Percentiles rank a stretch among this genome's conserved stretches.
Evolutionary conservation across 805 yeast genomes (phyloP).

Genomic region (Lachancea fermentati): DNA sequence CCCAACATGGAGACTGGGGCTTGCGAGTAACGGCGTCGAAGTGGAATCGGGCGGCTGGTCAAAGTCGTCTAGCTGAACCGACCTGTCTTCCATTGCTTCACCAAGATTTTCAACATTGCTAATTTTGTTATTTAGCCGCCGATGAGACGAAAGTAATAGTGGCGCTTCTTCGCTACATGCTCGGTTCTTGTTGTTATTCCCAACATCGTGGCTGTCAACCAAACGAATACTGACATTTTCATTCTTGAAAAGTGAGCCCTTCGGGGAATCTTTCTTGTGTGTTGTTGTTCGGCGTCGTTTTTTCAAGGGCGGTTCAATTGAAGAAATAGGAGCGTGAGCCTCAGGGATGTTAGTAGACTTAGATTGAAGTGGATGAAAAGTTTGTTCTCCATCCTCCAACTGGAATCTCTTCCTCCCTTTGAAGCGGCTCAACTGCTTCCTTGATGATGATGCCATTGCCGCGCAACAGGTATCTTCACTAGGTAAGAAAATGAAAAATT

Average conservation of each 20-base stretch:
- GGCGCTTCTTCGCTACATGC: background rate
- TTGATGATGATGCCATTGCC: no score
- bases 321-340: background rate
- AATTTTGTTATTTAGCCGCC: slow-evolving; percentile 10
- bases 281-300: background rate
- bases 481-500: no score
- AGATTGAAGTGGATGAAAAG: slow-evolving; percentile 12
- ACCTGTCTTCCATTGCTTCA: slow-evolving; percentile 12
- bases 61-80: slow-evolving; percentile 25
- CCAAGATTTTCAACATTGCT: background rate
- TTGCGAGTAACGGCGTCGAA: slow-evolving; percentile 22
- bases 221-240: slow-evolving; percentile 6
- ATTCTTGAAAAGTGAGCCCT: slow-evolving; percentile 3
- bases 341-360: slow-evolving; percentile 15
- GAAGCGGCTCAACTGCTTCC: no score
- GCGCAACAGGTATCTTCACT: no score
- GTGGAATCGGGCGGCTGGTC: slow-evolving; percentile 30
- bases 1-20: slow-evolving; percentile 3
- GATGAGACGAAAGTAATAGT: no score
- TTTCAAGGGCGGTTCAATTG: background rate
- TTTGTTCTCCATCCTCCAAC: background rate
- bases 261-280: background rate
- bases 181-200: background rate
- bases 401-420: no score
- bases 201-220: background rate